These are phyloP conservation scores for Penicillium digitatum DNA, from an alignment of 2,329 filamentous ascomycete genomes.

Conservation along the genomic window DNA sequence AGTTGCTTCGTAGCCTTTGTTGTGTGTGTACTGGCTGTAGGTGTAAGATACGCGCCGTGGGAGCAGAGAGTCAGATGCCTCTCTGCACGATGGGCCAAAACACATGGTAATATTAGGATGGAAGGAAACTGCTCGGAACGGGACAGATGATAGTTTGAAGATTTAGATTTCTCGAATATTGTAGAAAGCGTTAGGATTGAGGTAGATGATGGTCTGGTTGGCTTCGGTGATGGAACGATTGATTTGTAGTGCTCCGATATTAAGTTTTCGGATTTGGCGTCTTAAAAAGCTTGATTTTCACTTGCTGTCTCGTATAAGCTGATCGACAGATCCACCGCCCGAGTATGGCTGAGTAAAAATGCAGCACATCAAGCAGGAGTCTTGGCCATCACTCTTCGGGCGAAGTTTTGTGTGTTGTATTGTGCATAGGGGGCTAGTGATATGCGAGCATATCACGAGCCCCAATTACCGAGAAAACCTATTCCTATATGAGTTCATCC, in stretches of 20 bases:
- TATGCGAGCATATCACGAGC: neutral
- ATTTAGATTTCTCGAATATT: neutral
- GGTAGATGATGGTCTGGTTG: neutral
- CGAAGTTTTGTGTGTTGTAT: neutral
- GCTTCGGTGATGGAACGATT: neutral
- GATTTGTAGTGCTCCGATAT: neutral
- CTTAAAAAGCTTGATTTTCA: neutral
- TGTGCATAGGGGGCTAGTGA: too few relatives aligned
- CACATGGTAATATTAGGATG: slow-evolving; percentile 1
- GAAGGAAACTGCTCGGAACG: neutral
- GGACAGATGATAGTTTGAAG: neutral
- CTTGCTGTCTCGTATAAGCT: neutral
- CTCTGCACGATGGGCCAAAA: neutral
- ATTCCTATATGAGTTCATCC: neutral
- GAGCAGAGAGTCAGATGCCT: neutral
- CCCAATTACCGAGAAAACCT: neutral
- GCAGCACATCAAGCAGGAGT: neutral
- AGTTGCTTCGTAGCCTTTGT: neutral
- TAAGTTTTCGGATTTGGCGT: neutral
- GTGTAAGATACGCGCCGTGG: neutral
- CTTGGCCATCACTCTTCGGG: neutral
- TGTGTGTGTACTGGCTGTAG: neutral
- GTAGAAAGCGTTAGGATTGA: neutral
- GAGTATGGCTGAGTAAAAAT: neutral
- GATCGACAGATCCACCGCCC: neutral